These are phyloP conservation scores for Thermothelomyces thermophilus DNA, from an alignment of 2,329 filamentous ascomycete genomes.

Conservation along the genomic window DNA sequence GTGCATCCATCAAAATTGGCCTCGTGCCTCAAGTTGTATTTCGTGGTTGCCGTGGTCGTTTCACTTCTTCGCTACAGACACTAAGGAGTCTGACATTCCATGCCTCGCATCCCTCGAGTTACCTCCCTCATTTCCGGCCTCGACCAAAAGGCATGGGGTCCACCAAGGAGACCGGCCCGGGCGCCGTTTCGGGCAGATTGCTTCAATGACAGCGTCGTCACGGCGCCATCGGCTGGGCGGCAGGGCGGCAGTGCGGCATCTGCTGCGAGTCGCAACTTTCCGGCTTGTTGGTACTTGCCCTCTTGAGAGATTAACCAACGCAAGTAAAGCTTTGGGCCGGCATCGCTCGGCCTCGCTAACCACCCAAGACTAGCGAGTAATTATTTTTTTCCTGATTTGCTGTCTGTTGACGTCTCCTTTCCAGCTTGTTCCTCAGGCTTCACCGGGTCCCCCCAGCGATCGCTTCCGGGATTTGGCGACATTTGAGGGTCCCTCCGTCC, in stretches of 20 bases:
- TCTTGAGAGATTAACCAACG: background rate
- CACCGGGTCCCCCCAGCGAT: background rate
- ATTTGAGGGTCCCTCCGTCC: constrained; percentile 5
- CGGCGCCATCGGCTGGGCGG: background rate
- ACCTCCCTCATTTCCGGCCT: constrained; percentile 1
- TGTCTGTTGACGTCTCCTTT: background rate
- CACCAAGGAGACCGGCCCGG: constrained; percentile 7
- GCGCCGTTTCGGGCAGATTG: constrained; percentile 7
- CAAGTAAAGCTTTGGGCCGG: background rate
- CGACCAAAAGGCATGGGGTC: background rate
- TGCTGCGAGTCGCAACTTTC: too few relatives aligned
- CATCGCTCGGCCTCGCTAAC: background rate
- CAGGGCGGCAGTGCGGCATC: too few relatives aligned
- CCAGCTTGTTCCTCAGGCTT: background rate
- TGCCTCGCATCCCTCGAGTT: too few relatives aligned
- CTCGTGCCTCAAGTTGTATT: background rate
- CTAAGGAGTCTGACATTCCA: too few relatives aligned
- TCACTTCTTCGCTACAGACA: background rate
- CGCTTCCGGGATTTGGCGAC: constrained; percentile 12
- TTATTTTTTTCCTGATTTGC: background rate
- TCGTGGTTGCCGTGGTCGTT: too few relatives aligned
- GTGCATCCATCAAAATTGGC: too few relatives aligned
- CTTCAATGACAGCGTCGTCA: constrained; percentile 1
- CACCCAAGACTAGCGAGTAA: background rate
- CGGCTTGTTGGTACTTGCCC: background rate